These are phyloP conservation scores for Blastomyces percursus DNA, from an alignment of 2,329 filamentous ascomycete genomes.

Conservation along the genomic window DNA sequence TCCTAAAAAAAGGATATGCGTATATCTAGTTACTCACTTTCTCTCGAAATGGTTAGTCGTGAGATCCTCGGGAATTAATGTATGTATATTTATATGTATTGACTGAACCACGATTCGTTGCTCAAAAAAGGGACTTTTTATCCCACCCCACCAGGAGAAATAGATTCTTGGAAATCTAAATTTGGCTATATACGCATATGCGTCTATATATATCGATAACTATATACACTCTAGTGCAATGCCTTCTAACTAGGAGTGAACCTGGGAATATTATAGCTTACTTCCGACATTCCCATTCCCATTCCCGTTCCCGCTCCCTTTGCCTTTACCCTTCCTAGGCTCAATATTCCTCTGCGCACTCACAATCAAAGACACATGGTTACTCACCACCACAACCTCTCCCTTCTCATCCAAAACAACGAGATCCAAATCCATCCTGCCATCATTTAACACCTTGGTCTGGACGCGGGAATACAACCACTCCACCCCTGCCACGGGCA, in stretches of 20 bases:
- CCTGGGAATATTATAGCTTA: slow-evolving; percentile 8
- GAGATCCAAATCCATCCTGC: slow-evolving; percentile 64
- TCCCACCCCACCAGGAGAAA: not conserved
- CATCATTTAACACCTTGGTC: slow-evolving; percentile 57
- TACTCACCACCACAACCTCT: slow-evolving; percentile 56
- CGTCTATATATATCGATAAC: not conserved
- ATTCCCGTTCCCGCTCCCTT: not conserved
- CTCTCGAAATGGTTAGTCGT: not conserved
- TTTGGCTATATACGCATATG: not conserved
- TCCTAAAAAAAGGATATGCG: not conserved
- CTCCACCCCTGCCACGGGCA: slow-evolving; percentile 58
- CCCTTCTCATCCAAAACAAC: slow-evolving; percentile 52
- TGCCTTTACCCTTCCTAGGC: slow-evolving; percentile 26
- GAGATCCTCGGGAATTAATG: not conserved
- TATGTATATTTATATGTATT: not conserved
- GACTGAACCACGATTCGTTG: not conserved
- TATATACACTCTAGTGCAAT: not conserved
- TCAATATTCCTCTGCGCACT: slow-evolving; percentile 53
- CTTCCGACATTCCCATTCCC: slow-evolving; percentile 11
- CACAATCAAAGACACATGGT: slow-evolving; percentile 57
- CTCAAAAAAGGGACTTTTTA: not conserved
- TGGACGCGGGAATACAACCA: slow-evolving; percentile 59
- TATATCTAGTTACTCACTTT: not conserved
- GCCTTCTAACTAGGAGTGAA: not conserved
- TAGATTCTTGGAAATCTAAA: not conserved